A percentile compares a stretch with the other conserved stretches of the same genome.
These are phyloP conservation scores for Fusarium luffae DNA, from an alignment of 2,329 filamentous ascomycete genomes.

Conservation along the genomic window DNA sequence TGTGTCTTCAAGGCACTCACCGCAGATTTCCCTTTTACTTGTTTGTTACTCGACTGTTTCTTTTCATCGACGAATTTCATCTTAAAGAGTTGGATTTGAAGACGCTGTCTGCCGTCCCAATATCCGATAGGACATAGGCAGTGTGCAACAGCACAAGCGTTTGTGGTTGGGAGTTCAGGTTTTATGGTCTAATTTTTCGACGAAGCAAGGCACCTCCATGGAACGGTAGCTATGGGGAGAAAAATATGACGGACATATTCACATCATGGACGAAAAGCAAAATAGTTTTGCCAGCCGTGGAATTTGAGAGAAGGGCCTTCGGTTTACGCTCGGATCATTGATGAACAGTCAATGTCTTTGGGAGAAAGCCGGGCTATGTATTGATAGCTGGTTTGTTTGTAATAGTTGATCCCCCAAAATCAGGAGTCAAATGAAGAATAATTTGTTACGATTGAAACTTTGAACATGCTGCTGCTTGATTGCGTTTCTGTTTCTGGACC, in stretches of 20 bases:
- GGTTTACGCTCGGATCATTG: conserved; percentile 8
- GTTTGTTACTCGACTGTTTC: conserved; percentile 35
- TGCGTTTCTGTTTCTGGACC: neutral
- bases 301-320: conserved; percentile 11
- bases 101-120: conserved; percentile 35
- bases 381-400: conserved; percentile 30
- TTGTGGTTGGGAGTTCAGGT: conserved; percentile 46
- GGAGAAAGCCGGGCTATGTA: conserved; percentile 27
- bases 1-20: conserved; percentile 12
- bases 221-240: conserved; percentile 16
- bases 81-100: conserved; percentile 39
- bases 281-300: conserved; percentile 16
- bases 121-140: conserved; percentile 28
- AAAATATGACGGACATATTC: conserved; percentile 24
- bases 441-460: conserved; percentile 3
- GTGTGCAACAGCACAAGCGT: conserved; percentile 42
- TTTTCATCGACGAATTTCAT: conserved; percentile 33
- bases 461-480: neutral
- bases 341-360: conserved; percentile 8
- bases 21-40: conserved; percentile 26
- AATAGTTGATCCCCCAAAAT: conserved; percentile 14
- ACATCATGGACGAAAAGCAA: conserved; percentile 36
- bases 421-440: conserved; percentile 28
- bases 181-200: conserved; percentile 34
- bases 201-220: conserved; percentile 19